Percentiles rank a stretch among this genome's conserved stretches.
Conservation (phyloP, 257 asterid species). For the Solanum piurae region DNA sequence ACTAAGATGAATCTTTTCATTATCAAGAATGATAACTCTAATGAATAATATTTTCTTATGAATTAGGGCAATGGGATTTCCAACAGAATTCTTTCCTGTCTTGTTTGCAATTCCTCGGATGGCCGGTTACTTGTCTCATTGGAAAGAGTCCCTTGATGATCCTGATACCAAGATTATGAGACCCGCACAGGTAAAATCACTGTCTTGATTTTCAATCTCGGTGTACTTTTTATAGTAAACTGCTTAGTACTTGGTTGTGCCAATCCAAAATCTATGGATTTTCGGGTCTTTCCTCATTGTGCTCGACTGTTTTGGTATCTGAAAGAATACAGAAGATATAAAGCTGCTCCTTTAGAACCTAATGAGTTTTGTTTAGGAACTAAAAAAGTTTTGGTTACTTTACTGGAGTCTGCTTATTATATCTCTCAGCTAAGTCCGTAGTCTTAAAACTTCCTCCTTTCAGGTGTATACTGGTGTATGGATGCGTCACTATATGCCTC, state of each 20-base stretch:
- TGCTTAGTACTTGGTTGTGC: not conserved
- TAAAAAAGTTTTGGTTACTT: not conserved
- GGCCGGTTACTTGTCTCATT: constrained; percentile 98
- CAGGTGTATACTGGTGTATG: constrained; percentile 95
- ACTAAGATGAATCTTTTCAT: not conserved
- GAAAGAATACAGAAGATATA: no score
- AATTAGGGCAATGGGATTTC: constrained; percentile 96
- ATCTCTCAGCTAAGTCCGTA: not conserved
- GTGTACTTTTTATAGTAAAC: not conserved
- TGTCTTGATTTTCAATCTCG: not conserved
- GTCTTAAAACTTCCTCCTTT: not conserved
- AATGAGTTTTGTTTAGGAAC: not conserved
- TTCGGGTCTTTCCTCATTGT: not conserved
- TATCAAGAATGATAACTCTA: not conserved
- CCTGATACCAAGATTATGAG: constrained; percentile 97
- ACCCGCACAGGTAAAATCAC: constrained; percentile 70
- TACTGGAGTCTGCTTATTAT: not conserved
- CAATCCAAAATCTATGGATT: not conserved
- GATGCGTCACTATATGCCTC: constrained; percentile 72
- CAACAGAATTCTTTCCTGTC: constrained; percentile 94
- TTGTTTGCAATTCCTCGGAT: constrained; percentile 91
- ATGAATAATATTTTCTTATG: not conserved
- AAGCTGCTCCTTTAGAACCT: not conserved
- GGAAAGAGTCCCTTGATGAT: constrained; percentile 94
- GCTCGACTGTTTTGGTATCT: not conserved